Base-by-base conservation (phyloP, 2,329 filamentous ascomycete genomes). In the Neofusicoccum sp. region DNA sequence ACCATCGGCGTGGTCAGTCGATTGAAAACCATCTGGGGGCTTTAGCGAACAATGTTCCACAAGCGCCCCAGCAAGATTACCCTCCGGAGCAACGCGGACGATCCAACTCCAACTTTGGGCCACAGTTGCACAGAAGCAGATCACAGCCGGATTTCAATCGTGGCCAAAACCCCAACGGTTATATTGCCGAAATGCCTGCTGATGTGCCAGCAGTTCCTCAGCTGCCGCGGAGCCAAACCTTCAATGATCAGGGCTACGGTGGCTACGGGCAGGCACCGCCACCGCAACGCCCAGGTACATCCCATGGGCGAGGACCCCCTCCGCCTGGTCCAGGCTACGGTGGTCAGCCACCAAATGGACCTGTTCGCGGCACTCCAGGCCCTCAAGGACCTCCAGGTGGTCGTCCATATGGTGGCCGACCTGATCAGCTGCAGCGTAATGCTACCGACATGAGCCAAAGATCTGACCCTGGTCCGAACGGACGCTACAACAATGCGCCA, bases 111-210 rank as follows among this genome's bases (percentile, higher is more conserved):
- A 56, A 56, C n/a, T 69, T 69, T 58, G 69, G 20, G 12, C 28
- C 40, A 6, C 70, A 74, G 57, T 67, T 87, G 54, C 83, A 79
- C 62, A 82, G 83, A 62, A 84, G 86, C 14, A 86, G 86, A 65
- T 90, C 87, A 9, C 87, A 90, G 68, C 86, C 87, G 31, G 84
- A 89, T 68, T 75, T 89, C 31, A 61, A 61, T 53, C 69, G 73
- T 58, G 68, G 65, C 0, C 72, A 72, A 45, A 71, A 73, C 44
- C 63, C 64, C 9, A 67, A 67, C 41, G 62, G 62, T 7, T 61
- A 58, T 7, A 82, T 89, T 1, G 91, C 91, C 65, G 90, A 91
- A 68, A 88, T 93, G 82, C 86, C 84, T 1, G 82, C 78, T 28
- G 86, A 90, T 66, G 79, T 80, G 20, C 85, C 84, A 24, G 67